Conservation (phyloP, 116 monocot species). For the Posidonia oceanica region DNA sequence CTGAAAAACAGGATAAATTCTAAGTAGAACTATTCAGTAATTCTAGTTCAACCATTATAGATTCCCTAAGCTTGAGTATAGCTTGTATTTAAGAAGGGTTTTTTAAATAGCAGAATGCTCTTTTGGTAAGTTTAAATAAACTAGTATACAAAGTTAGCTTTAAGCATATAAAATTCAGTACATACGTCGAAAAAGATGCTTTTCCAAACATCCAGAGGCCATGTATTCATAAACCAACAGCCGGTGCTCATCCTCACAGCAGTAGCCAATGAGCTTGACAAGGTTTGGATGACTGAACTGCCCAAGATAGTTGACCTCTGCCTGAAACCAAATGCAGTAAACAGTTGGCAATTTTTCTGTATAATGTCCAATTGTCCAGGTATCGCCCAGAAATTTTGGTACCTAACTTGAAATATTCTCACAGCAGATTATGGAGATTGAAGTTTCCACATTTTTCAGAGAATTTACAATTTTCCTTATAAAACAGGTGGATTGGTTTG, state of each 20-base stretch:
- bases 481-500: too few relatives aligned
- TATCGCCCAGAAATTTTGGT: not conserved
- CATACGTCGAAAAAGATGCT: constrained; percentile 84
- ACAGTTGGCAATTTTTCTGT: not conserved
- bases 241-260: constrained; percentile 76
- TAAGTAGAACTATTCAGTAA: too few relatives aligned
- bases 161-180: not conserved
- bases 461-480: too few relatives aligned
- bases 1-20: not conserved
- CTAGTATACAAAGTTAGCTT: too few relatives aligned
- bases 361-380: not conserved
- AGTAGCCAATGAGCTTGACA: constrained; percentile 89
- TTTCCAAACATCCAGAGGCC: constrained; percentile 86
- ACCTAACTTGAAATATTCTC: not conserved
- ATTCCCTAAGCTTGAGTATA: too few relatives aligned
- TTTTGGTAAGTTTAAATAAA: too few relatives aligned
- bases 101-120: too few relatives aligned
- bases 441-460: too few relatives aligned
- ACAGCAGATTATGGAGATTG: too few relatives aligned
- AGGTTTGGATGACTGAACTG: constrained; percentile 89
- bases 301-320: constrained; percentile 92
- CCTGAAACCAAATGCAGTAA: constrained; percentile 18
- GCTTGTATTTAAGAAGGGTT: too few relatives aligned
- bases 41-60: too few relatives aligned
- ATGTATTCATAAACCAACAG: constrained; percentile 89